These are phyloP conservation scores for Dacryopinax primogenitus DNA, from an alignment of 768 basidiomycete species.

Conservation along the genomic window DNA sequence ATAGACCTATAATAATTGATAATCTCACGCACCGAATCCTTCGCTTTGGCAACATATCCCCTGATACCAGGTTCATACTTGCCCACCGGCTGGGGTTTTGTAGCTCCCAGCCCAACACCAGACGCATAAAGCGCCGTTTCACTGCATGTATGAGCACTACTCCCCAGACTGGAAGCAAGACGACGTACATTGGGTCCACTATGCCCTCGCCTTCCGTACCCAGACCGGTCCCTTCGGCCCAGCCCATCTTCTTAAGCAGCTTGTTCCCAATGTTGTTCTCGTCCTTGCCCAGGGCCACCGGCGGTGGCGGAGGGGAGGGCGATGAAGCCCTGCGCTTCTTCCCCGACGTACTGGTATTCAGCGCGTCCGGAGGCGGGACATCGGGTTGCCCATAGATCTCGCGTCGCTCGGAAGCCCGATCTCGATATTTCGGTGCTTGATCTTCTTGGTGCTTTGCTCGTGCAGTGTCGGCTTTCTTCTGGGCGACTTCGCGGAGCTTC, in stretches of 20 bases:
- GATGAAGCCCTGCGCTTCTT: conserved; percentile 28
- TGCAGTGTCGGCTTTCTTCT: conserved; percentile 30
- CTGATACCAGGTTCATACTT: conserved; percentile 56
- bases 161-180: conserved; percentile 1
- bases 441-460: conserved; percentile 20
- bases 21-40: conserved; percentile 12
- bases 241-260: conserved; percentile 94
- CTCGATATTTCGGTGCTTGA: conserved; percentile 76
- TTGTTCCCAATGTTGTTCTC: conserved; percentile 83
- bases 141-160: conserved; percentile 28
- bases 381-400: conserved; percentile 88
- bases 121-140: conserved; percentile 76
- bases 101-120: conserved; percentile 84
- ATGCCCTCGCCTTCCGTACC: conserved; percentile 73
- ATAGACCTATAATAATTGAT: neutral
- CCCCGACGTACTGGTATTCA: conserved; percentile 24
- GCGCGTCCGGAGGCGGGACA: conserved; percentile 49
- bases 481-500: conserved; percentile 57
- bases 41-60: conserved; percentile 40
- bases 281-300: conserved; percentile 63
- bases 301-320: conserved; percentile 47
- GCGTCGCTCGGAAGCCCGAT: conserved; percentile 85
- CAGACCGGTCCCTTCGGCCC: conserved; percentile 80
- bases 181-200: conserved; percentile 70
- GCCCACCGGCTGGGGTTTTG: conserved; percentile 72